These are phyloP conservation scores for Septoria linicola DNA, from an alignment of 2,329 filamentous ascomycete species.

Conservation along the genomic window DNA sequence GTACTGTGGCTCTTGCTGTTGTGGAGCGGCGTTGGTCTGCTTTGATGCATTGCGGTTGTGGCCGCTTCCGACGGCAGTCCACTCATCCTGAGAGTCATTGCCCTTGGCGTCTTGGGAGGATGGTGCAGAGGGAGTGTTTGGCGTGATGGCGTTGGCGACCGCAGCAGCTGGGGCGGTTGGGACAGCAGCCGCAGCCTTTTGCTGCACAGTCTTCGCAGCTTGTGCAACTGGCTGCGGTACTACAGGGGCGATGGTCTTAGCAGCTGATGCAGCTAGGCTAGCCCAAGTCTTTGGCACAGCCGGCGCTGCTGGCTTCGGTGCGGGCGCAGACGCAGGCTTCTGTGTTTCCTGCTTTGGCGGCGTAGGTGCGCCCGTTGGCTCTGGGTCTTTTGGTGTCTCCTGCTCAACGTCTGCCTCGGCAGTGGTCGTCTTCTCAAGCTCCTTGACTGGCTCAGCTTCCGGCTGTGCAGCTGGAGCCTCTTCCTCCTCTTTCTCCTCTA, in stretches of 20 bases:
- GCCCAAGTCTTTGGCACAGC: conserved; percentile 68
- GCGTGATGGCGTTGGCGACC: conserved; percentile 25
- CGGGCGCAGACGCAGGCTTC: conserved; percentile 54
- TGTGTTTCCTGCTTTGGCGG: conserved; percentile 43
- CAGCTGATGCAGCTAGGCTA: conserved; percentile 59
- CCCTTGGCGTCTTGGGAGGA: conserved; percentile 41
- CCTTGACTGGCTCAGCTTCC: conserved; percentile 41
- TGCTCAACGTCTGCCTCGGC: conserved; percentile 46
- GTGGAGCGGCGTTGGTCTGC: conserved; percentile 59
- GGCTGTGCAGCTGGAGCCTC: conserved; percentile 28
- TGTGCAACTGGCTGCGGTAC: conserved; percentile 38
- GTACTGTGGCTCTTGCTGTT: conserved; percentile 67
- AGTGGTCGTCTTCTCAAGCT: conserved; percentile 28
- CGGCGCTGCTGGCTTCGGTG: conserved; percentile 53
- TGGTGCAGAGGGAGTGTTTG: conserved; percentile 35
- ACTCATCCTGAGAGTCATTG: conserved; percentile 64
- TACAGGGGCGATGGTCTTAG: conserved; percentile 37
- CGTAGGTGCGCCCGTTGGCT: conserved; percentile 54
- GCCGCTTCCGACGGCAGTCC: conserved; percentile 78
- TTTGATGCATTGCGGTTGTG: conserved; percentile 83
- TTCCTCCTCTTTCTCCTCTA: conserved; percentile 38
- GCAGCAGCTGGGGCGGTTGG: conserved; percentile 30
- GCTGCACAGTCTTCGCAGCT: conserved; percentile 24
- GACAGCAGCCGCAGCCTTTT: conserved; percentile 31
- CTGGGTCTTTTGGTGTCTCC: conserved; percentile 61